Base-by-base conservation (phyloP, 2,329 filamentous ascomycete genomes). In the Curvularia sp. region DNA sequence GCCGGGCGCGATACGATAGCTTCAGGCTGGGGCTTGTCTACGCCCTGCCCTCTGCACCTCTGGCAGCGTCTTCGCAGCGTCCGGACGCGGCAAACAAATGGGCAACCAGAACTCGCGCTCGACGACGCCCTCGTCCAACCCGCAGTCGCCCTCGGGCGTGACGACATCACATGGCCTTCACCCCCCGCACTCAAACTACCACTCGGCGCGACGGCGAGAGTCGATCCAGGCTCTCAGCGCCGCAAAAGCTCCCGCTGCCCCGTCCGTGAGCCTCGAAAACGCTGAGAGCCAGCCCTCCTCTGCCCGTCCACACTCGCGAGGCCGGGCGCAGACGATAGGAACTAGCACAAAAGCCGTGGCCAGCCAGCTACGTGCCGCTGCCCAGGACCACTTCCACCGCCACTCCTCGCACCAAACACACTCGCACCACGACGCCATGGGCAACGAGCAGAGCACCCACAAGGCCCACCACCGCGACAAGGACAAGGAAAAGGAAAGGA, bases 361-460 rank as follows among this genome's bases (percentile, higher is more conserved):
- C 48, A 63, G 63, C 58, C 67, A 70, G 51, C 69, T 74, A 52
- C 69, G 70, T 63, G 72, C 69, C 64, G 66, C 70, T 64, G 66
- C 70, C 59, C 70, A 74, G 56, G 69, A 74, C 61, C 64, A 49
- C 61, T 61, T 63, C 60, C 61, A 60, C 51, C 49, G 41, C 4
- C 41, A 43, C 65, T 27, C 38, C 28, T 1, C 59, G 53, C 23
- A 43, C 53, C 42, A 42, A 23, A 13, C 21, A 15, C 41, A 21
- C 13, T 15, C 32, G 15, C 15, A 23, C 48, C 34, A 21, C 54
- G 55, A 60, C 50, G 53, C 45, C 55, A 78, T 79, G 77, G 78
- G 78, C 61, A 79, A 77, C 65, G 77, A 78, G 63, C 73, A 78
- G 65, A 77, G 74, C 62, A 69, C 66, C 61, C 69, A 72, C 19